A percentile compares a stretch with the other conserved stretches of the same genome.
Conservation (phyloP, 495 filamentous ascomycete genomes). For the Penicillium pancosmium region DNA sequence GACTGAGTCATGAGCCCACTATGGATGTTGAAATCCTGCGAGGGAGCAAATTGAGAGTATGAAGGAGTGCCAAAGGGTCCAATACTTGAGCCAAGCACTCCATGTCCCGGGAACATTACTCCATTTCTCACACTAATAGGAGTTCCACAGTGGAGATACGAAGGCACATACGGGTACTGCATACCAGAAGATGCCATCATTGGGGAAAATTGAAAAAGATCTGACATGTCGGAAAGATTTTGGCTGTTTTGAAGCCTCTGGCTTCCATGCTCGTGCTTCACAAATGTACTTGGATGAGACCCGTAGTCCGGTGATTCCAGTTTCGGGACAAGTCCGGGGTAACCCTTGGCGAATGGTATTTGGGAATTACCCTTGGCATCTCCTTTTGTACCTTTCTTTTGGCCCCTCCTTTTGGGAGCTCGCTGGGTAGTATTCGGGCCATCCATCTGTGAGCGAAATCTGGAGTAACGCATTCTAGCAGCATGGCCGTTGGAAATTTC, state of each 20-base stretch:
- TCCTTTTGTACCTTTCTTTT: constrained; percentile 11
- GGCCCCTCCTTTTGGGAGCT: constrained; percentile 19
- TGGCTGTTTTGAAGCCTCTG: not conserved
- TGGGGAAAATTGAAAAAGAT: not conserved
- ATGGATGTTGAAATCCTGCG: not conserved
- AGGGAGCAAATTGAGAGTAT: not conserved
- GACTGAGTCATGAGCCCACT: not conserved
- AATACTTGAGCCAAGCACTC: not conserved
- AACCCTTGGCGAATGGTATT: not conserved
- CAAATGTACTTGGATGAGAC: not conserved
- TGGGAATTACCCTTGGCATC: not conserved
- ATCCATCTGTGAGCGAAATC: constrained; percentile 66
- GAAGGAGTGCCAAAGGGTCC: not conserved
- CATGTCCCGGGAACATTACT: not conserved
- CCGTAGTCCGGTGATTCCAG: not conserved
- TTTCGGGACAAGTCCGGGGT: not conserved
- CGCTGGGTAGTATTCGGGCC: constrained; percentile 32
- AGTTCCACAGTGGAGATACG: not conserved
- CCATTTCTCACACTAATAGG: not conserved
- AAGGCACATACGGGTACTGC: not conserved
- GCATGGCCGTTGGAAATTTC: constrained; percentile 80
- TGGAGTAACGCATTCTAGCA: constrained; percentile 77
- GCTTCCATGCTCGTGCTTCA: not conserved
- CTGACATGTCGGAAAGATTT: not conserved
- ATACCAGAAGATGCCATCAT: not conserved